phyloP scores from a whole-genome alignment of 1,284 basidiomycete genomes.

The Ustilago lituana region DNA sequence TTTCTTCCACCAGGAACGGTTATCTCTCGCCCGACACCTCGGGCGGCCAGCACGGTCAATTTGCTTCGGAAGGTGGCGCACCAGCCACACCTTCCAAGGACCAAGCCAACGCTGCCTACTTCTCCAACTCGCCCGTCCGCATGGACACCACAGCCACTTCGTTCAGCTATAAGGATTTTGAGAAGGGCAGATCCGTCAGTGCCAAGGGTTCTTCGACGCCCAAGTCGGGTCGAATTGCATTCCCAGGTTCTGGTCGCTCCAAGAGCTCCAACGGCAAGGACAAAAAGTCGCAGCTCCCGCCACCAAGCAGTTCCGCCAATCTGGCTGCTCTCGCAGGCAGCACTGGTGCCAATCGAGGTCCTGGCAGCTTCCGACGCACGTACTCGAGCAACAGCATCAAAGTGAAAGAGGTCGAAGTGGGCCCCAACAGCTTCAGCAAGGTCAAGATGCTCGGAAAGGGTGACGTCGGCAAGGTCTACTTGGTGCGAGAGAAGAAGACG shows the following conservation, averaged over 20 bases:
- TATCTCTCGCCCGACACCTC: constrained; percentile 71
- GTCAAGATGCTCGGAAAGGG: constrained; percentile 67
- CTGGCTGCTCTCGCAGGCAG: constrained; percentile 52
- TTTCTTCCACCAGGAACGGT: constrained; percentile 25
- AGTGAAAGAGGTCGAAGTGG: constrained; percentile 72
- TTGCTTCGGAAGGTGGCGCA: constrained; percentile 21
- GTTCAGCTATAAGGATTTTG: constrained; percentile 63
- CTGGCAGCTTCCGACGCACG: constrained; percentile 81
- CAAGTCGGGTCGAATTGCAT: constrained; percentile 51
- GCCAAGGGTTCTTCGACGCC: constrained; percentile 50
- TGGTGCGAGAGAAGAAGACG: constrained; percentile 62
- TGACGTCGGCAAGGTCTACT: constrained; percentile 66
- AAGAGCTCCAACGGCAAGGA: constrained; percentile 61
- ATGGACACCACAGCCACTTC: constrained; percentile 63
- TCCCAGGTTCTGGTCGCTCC: constrained; percentile 54
- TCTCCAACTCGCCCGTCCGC: constrained; percentile 59
- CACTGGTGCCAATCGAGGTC: constrained; percentile 69
- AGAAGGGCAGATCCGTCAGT: constrained; percentile 45
- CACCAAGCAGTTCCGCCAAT: constrained; percentile 75
- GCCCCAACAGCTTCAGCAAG: constrained; percentile 62
- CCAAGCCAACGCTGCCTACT: constrained; percentile 36
- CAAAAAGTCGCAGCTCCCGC: constrained; percentile 78
- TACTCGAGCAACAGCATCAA: constrained; percentile 99
- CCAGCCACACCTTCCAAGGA: constrained; percentile 25
- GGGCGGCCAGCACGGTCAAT: constrained; percentile 25